Evolutionary conservation across 352 stramenopile genomes (phyloP).

Genomic region (Phytophthora sojae): DNA sequence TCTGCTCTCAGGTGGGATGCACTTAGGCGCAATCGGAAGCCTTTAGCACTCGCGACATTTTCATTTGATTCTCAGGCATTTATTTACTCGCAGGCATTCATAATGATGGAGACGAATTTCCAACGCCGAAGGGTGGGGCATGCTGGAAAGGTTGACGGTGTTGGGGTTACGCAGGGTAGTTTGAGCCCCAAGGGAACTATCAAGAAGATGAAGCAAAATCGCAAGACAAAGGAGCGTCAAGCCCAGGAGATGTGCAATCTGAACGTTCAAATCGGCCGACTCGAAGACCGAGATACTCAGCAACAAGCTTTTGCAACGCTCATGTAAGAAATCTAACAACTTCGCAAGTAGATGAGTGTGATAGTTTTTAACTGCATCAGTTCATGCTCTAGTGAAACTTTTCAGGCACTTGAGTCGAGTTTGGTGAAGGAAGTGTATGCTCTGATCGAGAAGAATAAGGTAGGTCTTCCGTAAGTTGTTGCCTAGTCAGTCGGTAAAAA

Average conservation of each 20-base stretch:
- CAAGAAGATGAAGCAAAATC: constrained; percentile 55
- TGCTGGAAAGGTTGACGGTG: constrained; percentile 9
- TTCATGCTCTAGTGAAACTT: constrained; percentile 36
- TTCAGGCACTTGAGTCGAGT: constrained; percentile 43
- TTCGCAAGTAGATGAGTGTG: background rate
- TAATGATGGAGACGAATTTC: constrained; percentile 38
- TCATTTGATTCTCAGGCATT: background rate
- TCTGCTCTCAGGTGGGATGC: no score
- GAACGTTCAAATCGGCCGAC: constrained; percentile 55
- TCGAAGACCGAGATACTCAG: constrained; percentile 76
- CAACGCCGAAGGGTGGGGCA: constrained; percentile 6
- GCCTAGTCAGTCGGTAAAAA: background rate
- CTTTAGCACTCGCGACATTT: no score
- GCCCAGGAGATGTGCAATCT: constrained; percentile 47
- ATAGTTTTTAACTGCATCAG: background rate
- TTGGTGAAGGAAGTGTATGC: constrained; percentile 53
- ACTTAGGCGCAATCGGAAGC: no score
- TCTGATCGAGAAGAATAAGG: constrained; percentile 73
- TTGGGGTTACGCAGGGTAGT: background rate
- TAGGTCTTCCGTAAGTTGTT: constrained; percentile 15
- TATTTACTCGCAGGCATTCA: background rate
- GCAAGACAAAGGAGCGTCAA: constrained; percentile 53
- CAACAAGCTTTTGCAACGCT: constrained; percentile 62
- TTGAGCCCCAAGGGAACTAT: constrained; percentile 42
- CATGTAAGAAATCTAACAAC: constrained; percentile 37